Percentiles rank a stretch among this genome's conserved stretches.
Evolutionary conservation across 345 rosid species (phyloP).

Genomic region (Kandelia obovata): DNA sequence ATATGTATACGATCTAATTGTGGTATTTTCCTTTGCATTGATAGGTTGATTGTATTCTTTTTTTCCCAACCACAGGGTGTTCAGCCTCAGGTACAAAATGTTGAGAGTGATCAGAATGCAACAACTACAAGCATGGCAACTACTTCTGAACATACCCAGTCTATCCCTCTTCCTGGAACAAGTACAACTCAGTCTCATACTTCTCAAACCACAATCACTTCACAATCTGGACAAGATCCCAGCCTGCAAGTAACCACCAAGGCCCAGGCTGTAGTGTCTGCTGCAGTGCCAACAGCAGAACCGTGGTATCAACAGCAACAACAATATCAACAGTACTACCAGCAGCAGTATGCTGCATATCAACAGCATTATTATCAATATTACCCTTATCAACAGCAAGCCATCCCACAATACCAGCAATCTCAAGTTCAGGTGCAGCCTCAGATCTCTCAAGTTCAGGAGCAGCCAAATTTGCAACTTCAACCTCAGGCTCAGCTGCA

Average conservation of each 20-base stretch:
- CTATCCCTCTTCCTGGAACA: conserved; percentile 34
- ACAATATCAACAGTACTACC: conserved; percentile 64
- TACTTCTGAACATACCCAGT: conserved; percentile 35
- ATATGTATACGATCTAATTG: not conserved
- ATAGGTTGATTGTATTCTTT: conserved; percentile 4
- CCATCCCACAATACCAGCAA: conserved; percentile 37
- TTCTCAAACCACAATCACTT: conserved; percentile 32
- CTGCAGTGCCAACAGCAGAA: conserved; percentile 44
- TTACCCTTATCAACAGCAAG: conserved; percentile 57
- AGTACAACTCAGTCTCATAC: conserved; percentile 40
- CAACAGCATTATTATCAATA: conserved; percentile 58
- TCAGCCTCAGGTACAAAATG: conserved; percentile 46
- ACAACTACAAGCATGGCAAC: conserved; percentile 30
- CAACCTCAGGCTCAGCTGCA: conserved; percentile 25
- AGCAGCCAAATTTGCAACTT: conserved; percentile 11
- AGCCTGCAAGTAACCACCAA: conserved; percentile 36
- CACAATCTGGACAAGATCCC: conserved; percentile 34
- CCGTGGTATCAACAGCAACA: conserved; percentile 67
- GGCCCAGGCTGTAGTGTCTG: conserved; percentile 36
- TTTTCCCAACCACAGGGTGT: conserved; percentile 42
- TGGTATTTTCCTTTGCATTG: conserved; percentile 1
- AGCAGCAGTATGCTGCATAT: conserved; percentile 61
- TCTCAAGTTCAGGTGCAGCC: conserved; percentile 32
- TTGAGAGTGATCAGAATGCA: conserved; percentile 41
- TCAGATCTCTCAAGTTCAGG: conserved; percentile 24